Conservation (phyloP, 73 alveolate genomes). For the Paraurostyla sp. region DNA sequence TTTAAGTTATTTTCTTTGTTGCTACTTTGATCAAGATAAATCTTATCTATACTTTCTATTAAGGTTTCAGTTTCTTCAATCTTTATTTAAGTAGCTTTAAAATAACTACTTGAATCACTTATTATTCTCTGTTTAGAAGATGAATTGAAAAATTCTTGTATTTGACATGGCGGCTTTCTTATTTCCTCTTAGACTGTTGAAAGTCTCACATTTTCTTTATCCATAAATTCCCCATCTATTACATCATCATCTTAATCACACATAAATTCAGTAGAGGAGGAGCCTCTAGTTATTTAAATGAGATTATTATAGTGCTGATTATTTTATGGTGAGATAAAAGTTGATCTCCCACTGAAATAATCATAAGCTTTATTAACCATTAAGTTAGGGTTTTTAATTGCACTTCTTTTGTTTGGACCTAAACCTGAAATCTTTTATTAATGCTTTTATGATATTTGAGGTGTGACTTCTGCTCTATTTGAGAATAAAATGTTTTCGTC, state of each 20-base stretch:
- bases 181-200: constrained; percentile 17
- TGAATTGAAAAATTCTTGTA: background rate
- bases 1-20: background rate
- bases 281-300: no score
- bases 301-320: no score
- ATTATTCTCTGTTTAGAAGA: background rate
- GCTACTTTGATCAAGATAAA: background rate
- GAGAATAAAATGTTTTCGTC: constrained; percentile 8
- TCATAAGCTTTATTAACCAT: background rate
- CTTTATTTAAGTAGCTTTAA: background rate
- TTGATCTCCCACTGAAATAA: constrained; percentile 20
- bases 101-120: background rate
- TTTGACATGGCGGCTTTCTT: background rate
- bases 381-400: background rate
- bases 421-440: no score
- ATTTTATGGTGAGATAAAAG: no score
- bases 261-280: constrained; percentile 1
- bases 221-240: background rate
- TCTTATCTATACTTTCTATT: no score
- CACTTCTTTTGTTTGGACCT: no score
- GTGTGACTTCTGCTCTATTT: no score
- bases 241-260: background rate
- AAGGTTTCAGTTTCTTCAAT: no score
- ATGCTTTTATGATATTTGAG: no score
- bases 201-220: background rate